phyloP scores from a whole-genome alignment of 1,284 basidiomycete genomes.

The Trichosporon ovoides region DNA sequence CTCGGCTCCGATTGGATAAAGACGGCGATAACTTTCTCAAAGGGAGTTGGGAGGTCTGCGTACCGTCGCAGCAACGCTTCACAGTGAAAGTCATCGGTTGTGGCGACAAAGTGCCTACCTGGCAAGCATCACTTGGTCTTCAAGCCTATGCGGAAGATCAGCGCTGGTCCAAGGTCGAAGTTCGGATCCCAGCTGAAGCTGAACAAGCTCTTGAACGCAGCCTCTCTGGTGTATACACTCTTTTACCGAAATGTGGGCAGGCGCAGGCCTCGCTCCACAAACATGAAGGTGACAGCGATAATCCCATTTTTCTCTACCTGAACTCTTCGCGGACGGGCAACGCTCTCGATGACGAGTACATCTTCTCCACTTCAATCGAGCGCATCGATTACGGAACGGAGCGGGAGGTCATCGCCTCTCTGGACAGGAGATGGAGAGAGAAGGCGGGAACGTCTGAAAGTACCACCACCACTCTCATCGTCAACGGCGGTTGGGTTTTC shows the following conservation, averaged over 20 bases:
- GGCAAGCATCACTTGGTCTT: conserved; percentile 80
- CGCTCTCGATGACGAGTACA: conserved; percentile 65
- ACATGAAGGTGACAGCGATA: conserved; percentile 53
- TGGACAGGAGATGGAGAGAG: conserved; percentile 72
- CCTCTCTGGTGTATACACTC: conserved; percentile 70
- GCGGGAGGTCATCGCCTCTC: conserved; percentile 65
- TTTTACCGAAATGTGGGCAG: conserved; percentile 81
- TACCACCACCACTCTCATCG: conserved; percentile 52
- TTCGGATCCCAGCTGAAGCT: conserved; percentile 57
- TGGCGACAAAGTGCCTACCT: conserved; percentile 71
- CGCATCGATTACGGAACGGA: conserved; percentile 74
- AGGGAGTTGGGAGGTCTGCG: conserved; percentile 75
- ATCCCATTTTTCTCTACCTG: conserved; percentile 70
- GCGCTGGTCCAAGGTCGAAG: conserved; percentile 63
- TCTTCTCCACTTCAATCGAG: conserved; percentile 71
- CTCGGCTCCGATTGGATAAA: conserved; percentile 57
- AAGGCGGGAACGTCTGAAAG: conserved; percentile 54
- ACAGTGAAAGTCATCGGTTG: conserved; percentile 60
- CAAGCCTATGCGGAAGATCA: conserved; percentile 61
- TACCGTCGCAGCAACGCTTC: conserved; percentile 61
- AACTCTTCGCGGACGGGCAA: conserved; percentile 77
- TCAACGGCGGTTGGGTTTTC: conserved; percentile 62
- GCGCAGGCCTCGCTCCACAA: conserved; percentile 76
- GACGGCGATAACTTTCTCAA: conserved; percentile 54
- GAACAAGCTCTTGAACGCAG: conserved; percentile 64